Percentiles rank a stretch among this genome's conserved stretches.
phyloP scores from a whole-genome alignment of 2,329 filamentous ascomycete species.

The Cercospora brassicicola region DNA sequence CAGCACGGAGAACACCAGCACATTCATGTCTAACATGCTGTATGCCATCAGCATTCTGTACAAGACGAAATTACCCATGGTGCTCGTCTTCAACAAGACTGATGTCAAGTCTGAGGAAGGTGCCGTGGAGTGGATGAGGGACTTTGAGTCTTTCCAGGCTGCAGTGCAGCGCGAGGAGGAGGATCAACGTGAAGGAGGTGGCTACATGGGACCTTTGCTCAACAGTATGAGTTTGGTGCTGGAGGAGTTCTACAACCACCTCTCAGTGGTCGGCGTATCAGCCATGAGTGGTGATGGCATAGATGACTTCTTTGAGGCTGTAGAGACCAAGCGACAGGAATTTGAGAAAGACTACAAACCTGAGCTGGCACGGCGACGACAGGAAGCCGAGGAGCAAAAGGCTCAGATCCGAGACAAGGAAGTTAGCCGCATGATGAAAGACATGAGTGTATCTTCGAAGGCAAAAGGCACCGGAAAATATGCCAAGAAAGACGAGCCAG shows the following conservation, averaged over 20 bases:
- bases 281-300: constrained; percentile 89
- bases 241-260: constrained; percentile 93
- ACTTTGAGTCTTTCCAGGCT: constrained; percentile 92
- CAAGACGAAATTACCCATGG: constrained; percentile 98
- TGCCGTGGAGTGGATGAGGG: constrained; percentile 98
- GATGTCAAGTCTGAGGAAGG: constrained; percentile 88
- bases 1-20: constrained; percentile 87
- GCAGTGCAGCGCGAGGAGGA: constrained; percentile 80
- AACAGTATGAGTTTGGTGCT: constrained; percentile 98
- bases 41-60: constrained; percentile 98
- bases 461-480: constrained; percentile 40
- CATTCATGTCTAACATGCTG: constrained; percentile 99
- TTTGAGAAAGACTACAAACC: constrained; percentile 90
- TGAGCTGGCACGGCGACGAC: constrained; percentile 76
- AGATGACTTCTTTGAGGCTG: constrained; percentile 89
- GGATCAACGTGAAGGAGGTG: constrained; percentile 71
- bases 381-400: constrained; percentile 75
- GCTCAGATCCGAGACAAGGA: constrained; percentile 72
- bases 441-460: constrained; percentile 67
- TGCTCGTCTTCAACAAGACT: constrained; percentile 98
- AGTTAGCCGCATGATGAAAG: constrained; percentile 89
- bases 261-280: constrained; percentile 90
- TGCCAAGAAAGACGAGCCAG: constrained; percentile 46
- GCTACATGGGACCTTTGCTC: constrained; percentile 92
- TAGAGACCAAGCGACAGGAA: constrained; percentile 81